A percentile compares a stretch with the other conserved stretches of the same genome.
phyloP scores from a whole-genome alignment of 805 yeast species.

The Pichia insulana region DNA sequence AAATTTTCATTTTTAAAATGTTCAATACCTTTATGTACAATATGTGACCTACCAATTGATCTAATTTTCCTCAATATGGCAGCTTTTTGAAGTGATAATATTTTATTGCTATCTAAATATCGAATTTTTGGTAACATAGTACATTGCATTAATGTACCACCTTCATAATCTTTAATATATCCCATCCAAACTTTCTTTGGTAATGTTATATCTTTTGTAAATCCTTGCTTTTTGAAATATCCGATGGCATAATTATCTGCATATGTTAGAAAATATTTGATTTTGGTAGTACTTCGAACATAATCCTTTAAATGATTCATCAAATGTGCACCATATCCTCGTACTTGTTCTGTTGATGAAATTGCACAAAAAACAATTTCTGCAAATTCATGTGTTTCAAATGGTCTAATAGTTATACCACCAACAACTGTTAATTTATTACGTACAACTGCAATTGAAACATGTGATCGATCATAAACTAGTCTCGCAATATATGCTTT shows the following conservation, averaged over 20 bases:
- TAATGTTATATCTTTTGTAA: constrained; percentile 86
- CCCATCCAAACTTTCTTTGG: constrained; percentile 94
- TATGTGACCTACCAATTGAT: constrained; percentile 66
- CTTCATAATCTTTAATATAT: constrained; percentile 96
- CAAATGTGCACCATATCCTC: constrained; percentile 97
- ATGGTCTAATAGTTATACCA: constrained; percentile 94
- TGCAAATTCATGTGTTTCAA: constrained; percentile 83
- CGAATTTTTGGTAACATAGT: constrained; percentile 83
- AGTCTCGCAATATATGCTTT: constrained; percentile 90
- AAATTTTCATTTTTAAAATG: constrained; percentile 46
- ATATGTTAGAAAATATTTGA: constrained; percentile 82
- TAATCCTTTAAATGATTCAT: constrained; percentile 98
- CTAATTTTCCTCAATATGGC: constrained; percentile 82
- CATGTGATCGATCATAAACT: constrained; percentile 88
- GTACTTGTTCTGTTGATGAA: constrained; percentile 92
- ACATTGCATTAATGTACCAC: constrained; percentile 98
- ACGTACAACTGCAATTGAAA: constrained; percentile 92
- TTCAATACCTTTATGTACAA: constrained; percentile 73
- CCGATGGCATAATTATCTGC: constrained; percentile 99
- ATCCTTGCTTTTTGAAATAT: constrained; percentile 95
- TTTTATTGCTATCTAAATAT: constrained; percentile 82
- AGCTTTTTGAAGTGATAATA: constrained; percentile 80
- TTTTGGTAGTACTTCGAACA: constrained; percentile 78
- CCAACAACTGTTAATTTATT: constrained; percentile 95
- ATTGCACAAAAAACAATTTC: constrained; percentile 99